phyloP scores from a whole-genome alignment of 192 early-diverging fungal genomes.

The Allomyces javanicus region DNA sequence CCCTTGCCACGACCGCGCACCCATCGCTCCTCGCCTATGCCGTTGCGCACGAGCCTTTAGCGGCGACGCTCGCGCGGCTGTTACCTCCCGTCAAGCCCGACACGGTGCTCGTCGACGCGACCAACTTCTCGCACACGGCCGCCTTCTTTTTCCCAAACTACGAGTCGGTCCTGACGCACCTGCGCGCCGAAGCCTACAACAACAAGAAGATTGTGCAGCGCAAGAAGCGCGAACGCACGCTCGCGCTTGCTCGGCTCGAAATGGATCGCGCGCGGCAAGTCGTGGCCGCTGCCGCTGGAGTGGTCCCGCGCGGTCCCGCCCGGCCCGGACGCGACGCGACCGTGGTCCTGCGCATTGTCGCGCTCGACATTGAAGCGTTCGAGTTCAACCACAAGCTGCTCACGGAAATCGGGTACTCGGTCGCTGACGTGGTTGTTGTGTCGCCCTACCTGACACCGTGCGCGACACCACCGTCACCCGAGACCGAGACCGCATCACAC shows the following conservation, averaged over 20 bases:
- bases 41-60: too few species aligned
- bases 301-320: background rate
- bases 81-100: background rate
- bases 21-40: too few species aligned
- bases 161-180: background rate
- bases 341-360: background rate
- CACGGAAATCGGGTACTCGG: background rate
- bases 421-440: background rate
- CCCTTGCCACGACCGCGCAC: too few species aligned
- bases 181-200: background rate
- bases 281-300: too few species aligned
- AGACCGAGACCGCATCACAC: too few species aligned
- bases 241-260: background rate
- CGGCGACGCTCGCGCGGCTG: too few species aligned
- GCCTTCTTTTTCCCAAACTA: background rate
- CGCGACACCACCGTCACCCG: background rate
- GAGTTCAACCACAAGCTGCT: background rate
- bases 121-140: background rate
- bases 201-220: background rate
- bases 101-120: background rate
- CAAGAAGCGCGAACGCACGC: background rate
- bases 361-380: background rate
- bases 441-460: too few species aligned
- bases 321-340: constrained; percentile 2
- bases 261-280: too few species aligned